Conservation (phyloP, 75 land plant species). For the Sequoia sempervirens region DNA sequence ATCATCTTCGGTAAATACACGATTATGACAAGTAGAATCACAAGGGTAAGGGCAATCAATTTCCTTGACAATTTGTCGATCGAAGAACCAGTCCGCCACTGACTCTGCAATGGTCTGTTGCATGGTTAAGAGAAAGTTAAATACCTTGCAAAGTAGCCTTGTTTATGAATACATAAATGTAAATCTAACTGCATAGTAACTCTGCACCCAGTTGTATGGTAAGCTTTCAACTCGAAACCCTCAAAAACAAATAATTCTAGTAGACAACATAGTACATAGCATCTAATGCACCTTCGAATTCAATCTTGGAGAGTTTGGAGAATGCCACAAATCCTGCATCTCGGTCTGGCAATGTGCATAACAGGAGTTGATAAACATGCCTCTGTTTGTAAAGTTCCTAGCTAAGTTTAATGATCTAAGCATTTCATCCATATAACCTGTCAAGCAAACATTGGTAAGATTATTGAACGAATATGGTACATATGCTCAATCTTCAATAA, state of each 20-base stretch:
- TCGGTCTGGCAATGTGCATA: constrained; percentile 30
- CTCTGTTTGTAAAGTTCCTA: not conserved
- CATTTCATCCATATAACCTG: not conserved
- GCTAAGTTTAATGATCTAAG: not conserved
- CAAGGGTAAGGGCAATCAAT: constrained; percentile 83
- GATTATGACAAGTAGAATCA: constrained; percentile 60
- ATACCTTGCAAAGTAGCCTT: not conserved
- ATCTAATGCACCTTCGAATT: not conserved
- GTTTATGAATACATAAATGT: not conserved
- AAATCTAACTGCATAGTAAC: not conserved
- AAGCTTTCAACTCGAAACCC: not conserved
- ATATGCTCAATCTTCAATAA: not conserved
- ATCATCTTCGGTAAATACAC: constrained; percentile 14
- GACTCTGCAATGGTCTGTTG: constrained; percentile 70
- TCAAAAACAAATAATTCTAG: not conserved
- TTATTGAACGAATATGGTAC: not conserved
- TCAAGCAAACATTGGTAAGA: not conserved
- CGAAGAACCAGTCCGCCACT: constrained; percentile 76
- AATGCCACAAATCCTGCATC: constrained; percentile 22
- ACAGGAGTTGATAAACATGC: constrained; percentile 26
- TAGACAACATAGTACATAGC: not conserved
- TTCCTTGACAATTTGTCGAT: constrained; percentile 32
- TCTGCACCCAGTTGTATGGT: not conserved
- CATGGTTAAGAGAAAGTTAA: not conserved
- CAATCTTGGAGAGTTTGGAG: constrained; percentile 3